Evolutionary conservation across 2,329 filamentous ascomycete species (phyloP), one percentile per base, ranked within the genome.

Genomic region (Fusarium pseudograminearum): DNA sequence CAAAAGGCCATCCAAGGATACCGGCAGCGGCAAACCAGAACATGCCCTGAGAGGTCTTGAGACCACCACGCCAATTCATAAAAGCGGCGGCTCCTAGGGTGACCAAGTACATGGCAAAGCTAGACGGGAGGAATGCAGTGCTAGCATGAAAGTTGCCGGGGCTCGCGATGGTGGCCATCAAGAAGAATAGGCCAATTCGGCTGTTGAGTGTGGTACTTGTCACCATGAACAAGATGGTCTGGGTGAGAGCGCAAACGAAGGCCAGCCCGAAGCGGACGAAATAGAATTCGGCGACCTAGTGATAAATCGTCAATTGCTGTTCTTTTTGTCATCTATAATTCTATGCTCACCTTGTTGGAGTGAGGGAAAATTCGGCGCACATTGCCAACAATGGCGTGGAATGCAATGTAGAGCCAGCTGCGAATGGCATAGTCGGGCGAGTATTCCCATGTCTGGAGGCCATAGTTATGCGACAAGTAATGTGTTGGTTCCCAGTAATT

Each of bases 401-500:
- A 81, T 7, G 85, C 87, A 38, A 97, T 85, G 76, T 99, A 99
- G 24, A 94, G 85, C 96, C 96, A 99, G 82, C 94, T 98, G 68
- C 96, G 90, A 73, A 99, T 98, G 52, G 94, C 93, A 80, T 92
- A 98, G 61, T 95, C 91, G 7, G 96, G 96, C 1, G 95, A 97
- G 81, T 98, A 99, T 80, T 99, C 96, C 96, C 96, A 99, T 2
- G 96, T 99, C 82, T 99, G 94, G 52, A 98, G 85, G 40, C 95
- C 96, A 76, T 97, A 95, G 74, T 93, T 93, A 83, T 98, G 94
- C 62, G 90, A 91, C 30, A 99, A 87, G 80, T 98, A 99, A 80
- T 99, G 96, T 0, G 94, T 90, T 0, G 96, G 95, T 76, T 99
- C 96, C 94, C 95, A 99, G 84, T 97, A 99, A 79, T 99, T 99